Evolutionary conservation across 139 green algal species (phyloP), one percentile per base, ranked within the genome.

Genomic region (Medakamo hakoo): DNA sequence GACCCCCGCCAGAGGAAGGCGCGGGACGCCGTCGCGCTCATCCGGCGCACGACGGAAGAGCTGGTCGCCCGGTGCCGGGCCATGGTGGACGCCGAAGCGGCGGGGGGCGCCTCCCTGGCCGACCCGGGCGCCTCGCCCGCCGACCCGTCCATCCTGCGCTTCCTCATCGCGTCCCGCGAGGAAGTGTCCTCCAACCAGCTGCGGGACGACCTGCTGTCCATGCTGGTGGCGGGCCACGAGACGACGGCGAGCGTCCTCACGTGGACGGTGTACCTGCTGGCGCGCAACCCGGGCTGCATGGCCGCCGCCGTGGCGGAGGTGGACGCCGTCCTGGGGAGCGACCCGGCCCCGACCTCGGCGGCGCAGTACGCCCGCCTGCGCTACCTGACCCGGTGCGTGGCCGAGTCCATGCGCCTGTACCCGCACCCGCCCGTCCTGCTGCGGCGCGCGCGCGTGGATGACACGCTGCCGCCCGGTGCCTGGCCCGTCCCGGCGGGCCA

Each of bases 151-250:
- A 80, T 99, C 30, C 82, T 99, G 64, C 78, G 92, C 31, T 98
- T 97, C 78, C 77, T 98, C 2, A 93, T 98, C 48, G 87, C 89
- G 32, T 86, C 87, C 0, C 75, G 93, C 3, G 91, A 98, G 59
- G 92, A 98, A 83, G 86, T 94, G 30, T 70, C 63, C 18, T 71
- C 67, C 29, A 75, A 66, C 49, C 92, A 98, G 79, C 73, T 98
- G 70, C 75, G 93, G 1, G 93, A 99, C 74, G 93, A 99, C 73
- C 80, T 99, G 79, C 82, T 99, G 67, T 92, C 81, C 30, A 96
- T 99, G 90, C 80, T 99, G 66, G 93, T 99, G 62, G 93, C 93
- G 22, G 93, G 93, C 4, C 93, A 99, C 64, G 93, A 99, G 73
- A 99, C 93, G n/a, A 99, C 93, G 1, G 93, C 77, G 63, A 89